Percentiles rank a stretch among this genome's conserved stretches.
Evolutionary conservation across 1,284 basidiomycete genomes (phyloP).

Genomic region (Apiotrichum montevideense): DNA sequence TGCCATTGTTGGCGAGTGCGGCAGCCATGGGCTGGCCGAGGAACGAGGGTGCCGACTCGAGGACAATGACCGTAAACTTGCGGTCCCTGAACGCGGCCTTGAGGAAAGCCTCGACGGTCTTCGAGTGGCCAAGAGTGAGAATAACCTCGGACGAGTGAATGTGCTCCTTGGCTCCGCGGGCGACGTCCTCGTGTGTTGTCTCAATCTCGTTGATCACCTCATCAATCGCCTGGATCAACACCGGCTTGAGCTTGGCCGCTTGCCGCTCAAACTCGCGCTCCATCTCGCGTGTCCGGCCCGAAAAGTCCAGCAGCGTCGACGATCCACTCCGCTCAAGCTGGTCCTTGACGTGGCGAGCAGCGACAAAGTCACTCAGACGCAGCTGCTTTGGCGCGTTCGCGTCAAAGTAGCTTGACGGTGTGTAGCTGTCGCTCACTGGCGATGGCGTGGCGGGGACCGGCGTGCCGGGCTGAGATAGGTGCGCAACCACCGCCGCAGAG

Average conservation of each 20-base stretch:
- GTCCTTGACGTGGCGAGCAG: conserved; percentile 44
- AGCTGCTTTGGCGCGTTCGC: conserved; percentile 18
- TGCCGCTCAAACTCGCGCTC: conserved; percentile 42
- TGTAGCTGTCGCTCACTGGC: conserved; percentile 20
- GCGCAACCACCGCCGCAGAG: conserved; percentile 48
- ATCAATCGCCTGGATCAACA: conserved; percentile 80
- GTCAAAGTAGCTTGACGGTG: conserved; percentile 22
- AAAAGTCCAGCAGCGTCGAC: conserved; percentile 17
- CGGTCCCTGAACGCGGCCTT: conserved; percentile 82
- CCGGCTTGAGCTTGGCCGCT: conserved; percentile 45
- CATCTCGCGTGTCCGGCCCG: not conserved
- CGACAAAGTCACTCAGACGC: conserved; percentile 44
- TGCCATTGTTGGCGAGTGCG: conserved; percentile 67
- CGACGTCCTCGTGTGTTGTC: conserved; percentile 89
- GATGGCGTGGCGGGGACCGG: conserved; percentile 29
- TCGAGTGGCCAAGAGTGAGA: conserved; percentile 87
- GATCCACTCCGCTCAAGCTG: conserved; percentile 39
- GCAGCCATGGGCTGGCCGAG: conserved; percentile 79
- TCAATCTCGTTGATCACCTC: conserved; percentile 94
- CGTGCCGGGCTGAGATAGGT: conserved; percentile 38
- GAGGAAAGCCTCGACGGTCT: conserved; percentile 89
- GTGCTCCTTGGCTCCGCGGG: conserved; percentile 90
- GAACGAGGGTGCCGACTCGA: conserved; percentile 88
- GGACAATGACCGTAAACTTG: conserved; percentile 93
- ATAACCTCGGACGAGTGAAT: conserved; percentile 97